These are phyloP conservation scores for Populus alba DNA, from an alignment of 345 rosid species.

Conservation along the genomic window DNA sequence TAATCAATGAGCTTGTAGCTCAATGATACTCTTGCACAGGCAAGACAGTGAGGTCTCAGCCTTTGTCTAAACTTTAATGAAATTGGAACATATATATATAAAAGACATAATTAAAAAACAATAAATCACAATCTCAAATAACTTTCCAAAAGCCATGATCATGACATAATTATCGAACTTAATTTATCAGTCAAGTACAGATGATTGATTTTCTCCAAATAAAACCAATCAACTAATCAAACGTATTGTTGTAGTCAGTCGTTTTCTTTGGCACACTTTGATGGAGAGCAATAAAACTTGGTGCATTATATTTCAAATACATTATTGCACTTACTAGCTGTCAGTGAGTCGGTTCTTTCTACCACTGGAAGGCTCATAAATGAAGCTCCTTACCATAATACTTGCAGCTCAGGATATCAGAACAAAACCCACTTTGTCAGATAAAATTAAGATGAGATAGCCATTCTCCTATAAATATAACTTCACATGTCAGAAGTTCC, in stretches of 20 bases:
- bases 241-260: neutral
- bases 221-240: neutral
- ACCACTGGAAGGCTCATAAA: neutral
- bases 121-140: neutral
- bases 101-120: neutral
- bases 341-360: neutral
- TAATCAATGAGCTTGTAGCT: too few species aligned
- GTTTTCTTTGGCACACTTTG: neutral
- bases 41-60: too few species aligned
- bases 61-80: too few species aligned
- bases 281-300: neutral
- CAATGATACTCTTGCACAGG: too few species aligned
- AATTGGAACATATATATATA: neutral
- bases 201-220: neutral
- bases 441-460: neutral
- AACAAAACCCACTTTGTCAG: neutral
- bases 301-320: slow-evolving; percentile 15
- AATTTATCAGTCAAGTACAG: neutral
- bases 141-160: neutral
- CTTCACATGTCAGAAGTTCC: neutral
- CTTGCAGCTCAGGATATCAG: neutral
- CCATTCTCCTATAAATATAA: neutral
- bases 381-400: neutral
- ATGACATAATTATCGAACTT: neutral
- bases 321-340: slow-evolving; percentile 12